These are phyloP conservation scores for Fusarium sp. DNA, from an alignment of 2,329 filamentous ascomycete species.

Conservation along the genomic window DNA sequence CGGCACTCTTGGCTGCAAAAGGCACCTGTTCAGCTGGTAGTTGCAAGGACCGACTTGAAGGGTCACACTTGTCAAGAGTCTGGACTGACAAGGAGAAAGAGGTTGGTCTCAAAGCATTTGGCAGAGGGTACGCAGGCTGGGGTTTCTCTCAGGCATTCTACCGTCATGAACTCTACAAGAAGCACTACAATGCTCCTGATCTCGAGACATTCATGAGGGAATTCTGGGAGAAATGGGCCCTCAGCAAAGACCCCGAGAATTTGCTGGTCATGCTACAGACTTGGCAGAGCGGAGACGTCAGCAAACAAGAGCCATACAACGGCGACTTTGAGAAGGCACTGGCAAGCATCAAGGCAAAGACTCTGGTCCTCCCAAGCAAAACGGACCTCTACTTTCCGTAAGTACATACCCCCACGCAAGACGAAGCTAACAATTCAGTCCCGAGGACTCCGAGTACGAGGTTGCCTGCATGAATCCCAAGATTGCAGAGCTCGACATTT, in stretches of 20 bases:
- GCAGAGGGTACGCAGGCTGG: constrained; percentile 83
- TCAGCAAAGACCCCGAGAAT: constrained; percentile 81
- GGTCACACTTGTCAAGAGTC: constrained; percentile 28
- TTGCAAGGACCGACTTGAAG: constrained; percentile 43
- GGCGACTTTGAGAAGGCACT: constrained; percentile 75
- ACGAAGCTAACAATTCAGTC: constrained; percentile 46
- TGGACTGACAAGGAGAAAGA: constrained; percentile 58
- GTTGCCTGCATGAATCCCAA: constrained; percentile 61
- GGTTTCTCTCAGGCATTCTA: constrained; percentile 86
- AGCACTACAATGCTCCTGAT: constrained; percentile 71
- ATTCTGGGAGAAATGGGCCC: constrained; percentile 83
- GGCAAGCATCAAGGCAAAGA: constrained; percentile 77
- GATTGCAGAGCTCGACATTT: constrained; percentile 51
- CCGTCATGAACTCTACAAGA: constrained; percentile 76
- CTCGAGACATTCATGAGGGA: constrained; percentile 80
- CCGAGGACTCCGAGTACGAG: constrained; percentile 82
- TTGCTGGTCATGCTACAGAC: constrained; percentile 80
- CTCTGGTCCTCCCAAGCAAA: constrained; percentile 76
- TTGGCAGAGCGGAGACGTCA: constrained; percentile 81
- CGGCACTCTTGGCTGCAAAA: constrained; percentile 58
- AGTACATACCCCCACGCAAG: neutral
- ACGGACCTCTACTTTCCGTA: constrained; percentile 84
- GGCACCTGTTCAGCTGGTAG: constrained; percentile 64
- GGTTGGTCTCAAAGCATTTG: constrained; percentile 74
- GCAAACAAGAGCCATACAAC: constrained; percentile 75